Evolutionary conservation across 2,329 filamentous ascomycete species (phyloP).

Genomic region (Diaporthe vexans): DNA sequence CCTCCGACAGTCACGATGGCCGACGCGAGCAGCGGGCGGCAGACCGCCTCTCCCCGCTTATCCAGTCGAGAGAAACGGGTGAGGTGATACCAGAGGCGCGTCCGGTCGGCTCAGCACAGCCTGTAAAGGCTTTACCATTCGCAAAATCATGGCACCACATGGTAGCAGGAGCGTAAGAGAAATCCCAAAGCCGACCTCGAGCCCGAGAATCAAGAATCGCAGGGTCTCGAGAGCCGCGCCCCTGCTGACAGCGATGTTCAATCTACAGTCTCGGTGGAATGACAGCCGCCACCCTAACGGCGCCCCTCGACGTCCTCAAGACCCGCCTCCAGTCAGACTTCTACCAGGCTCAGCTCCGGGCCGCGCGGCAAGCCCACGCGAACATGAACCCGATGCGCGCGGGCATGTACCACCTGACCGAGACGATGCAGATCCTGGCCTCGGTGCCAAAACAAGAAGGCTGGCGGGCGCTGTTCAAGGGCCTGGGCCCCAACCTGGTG

Average conservation of each 20-base stretch:
- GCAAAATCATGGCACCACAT: constrained; percentile 93
- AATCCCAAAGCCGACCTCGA: not conserved
- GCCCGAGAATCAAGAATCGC: constrained; percentile 13
- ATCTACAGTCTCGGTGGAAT: constrained; percentile 82
- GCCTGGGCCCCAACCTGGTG: constrained; percentile 88
- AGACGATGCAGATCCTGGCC: constrained; percentile 88
- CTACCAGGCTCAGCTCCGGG: constrained; percentile 86
- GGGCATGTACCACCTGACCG: constrained; percentile 80
- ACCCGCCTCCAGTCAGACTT: constrained; percentile 95
- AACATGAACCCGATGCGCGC: constrained; percentile 75
- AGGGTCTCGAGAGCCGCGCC: not conserved
- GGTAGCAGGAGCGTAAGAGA: constrained; percentile 85
- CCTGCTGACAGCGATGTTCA: constrained; percentile 30
- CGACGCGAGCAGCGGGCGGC: constrained; percentile 28
- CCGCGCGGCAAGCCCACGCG: constrained; percentile 70
- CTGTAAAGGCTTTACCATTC: constrained; percentile 61
- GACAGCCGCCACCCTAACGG: constrained; percentile 92
- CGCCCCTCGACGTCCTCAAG: constrained; percentile 93
- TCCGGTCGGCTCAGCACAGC: constrained; percentile 46
- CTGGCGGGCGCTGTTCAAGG: constrained; percentile 91
- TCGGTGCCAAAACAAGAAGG: constrained; percentile 87
- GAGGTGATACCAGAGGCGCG: constrained; percentile 60
- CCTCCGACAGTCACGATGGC: constrained; percentile 36
- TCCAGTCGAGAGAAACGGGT: constrained; percentile 74
- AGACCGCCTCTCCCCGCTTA: constrained; percentile 51